Evolutionary conservation across 495 filamentous ascomycete genomes (phyloP).

Genomic region (Aspergillus nidulans): DNA sequence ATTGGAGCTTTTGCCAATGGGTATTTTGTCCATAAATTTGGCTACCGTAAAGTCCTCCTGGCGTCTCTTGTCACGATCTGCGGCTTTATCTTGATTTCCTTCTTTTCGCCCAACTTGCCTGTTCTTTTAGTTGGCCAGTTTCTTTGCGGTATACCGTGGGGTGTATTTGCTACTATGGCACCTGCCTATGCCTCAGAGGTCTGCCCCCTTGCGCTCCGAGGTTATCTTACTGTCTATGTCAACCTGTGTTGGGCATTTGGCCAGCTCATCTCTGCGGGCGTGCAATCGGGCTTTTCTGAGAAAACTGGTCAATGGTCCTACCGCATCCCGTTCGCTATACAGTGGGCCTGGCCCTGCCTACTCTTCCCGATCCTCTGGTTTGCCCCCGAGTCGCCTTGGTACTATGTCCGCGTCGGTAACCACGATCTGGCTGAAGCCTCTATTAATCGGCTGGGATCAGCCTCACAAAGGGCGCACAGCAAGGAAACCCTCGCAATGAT

Average conservation of each 20-base stretch:
- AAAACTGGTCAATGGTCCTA: not conserved
- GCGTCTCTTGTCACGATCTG: too few relatives aligned
- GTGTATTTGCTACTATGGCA: too few relatives aligned
- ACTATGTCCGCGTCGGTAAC: constrained; percentile 33
- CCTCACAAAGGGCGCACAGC: constrained; percentile 15
- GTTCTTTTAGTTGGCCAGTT: too few relatives aligned
- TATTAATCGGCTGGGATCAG: constrained; percentile 15
- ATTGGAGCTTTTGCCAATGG: too few relatives aligned
- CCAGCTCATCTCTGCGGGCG: not conserved
- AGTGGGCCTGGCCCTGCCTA: not conserved
- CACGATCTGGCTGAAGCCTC: constrained; percentile 43
- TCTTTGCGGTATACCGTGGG: too few relatives aligned
- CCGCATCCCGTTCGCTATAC: not conserved
- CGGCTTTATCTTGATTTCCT: too few relatives aligned
- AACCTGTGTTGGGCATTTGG: not conserved
- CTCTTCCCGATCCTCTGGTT: constrained; percentile 16
- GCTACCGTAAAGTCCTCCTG: too few relatives aligned
- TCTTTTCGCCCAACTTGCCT: too few relatives aligned
- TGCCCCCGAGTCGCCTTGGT: constrained; percentile 48
- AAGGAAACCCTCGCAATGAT: constrained; percentile 29
- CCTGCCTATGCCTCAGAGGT: not conserved
- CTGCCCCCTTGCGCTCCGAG: not conserved
- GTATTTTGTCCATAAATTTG: too few relatives aligned
- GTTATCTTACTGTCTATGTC: not conserved
- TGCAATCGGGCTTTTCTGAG: not conserved